Conservation (phyloP, 768 basidiomycete genomes). For the Leucosporidium creatinivorum region DNA sequence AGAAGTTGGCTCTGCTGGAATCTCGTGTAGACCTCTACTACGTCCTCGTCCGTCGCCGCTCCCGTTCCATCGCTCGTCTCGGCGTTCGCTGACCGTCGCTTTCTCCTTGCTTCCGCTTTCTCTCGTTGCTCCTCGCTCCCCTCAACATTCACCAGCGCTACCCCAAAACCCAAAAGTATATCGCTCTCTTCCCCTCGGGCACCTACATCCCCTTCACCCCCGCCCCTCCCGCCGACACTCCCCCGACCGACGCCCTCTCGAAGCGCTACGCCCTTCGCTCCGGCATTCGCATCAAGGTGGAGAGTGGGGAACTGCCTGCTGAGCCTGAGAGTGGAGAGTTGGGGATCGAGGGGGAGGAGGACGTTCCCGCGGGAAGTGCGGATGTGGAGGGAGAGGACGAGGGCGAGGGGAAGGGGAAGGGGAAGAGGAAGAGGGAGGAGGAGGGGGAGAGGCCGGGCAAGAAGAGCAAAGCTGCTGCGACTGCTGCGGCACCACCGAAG, state of each 20-base stretch:
- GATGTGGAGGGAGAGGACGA: constrained; percentile 34
- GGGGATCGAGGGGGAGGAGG: constrained; percentile 41
- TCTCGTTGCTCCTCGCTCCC: neutral
- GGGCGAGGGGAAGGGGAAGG: neutral
- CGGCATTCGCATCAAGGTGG: constrained; percentile 58
- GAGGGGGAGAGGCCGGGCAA: constrained; percentile 9
- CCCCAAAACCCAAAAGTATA: constrained; percentile 77
- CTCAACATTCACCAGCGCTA: constrained; percentile 54
- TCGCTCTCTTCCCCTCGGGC: constrained; percentile 67
- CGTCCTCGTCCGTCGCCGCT: constrained; percentile 53
- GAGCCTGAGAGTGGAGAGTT: constrained; percentile 54
- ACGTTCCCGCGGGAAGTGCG: constrained; percentile 39
- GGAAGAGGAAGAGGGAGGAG: neutral
- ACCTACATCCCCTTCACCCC: constrained; percentile 12
- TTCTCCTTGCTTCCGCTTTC: neutral
- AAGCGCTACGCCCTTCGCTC: constrained; percentile 46
- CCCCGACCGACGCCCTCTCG: constrained; percentile 49
- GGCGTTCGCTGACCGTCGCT: neutral
- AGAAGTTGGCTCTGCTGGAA: constrained; percentile 48
- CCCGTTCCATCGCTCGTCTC: neutral
- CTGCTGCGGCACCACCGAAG: no score
- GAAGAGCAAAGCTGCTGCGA: constrained; percentile 1
- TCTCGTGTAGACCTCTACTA: constrained; percentile 87
- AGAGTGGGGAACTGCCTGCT: constrained; percentile 51
- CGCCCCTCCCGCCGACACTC: constrained; percentile 28